Base-by-base conservation (phyloP, 1,139 yeast species). In the Lodderomyces theae region DNA sequence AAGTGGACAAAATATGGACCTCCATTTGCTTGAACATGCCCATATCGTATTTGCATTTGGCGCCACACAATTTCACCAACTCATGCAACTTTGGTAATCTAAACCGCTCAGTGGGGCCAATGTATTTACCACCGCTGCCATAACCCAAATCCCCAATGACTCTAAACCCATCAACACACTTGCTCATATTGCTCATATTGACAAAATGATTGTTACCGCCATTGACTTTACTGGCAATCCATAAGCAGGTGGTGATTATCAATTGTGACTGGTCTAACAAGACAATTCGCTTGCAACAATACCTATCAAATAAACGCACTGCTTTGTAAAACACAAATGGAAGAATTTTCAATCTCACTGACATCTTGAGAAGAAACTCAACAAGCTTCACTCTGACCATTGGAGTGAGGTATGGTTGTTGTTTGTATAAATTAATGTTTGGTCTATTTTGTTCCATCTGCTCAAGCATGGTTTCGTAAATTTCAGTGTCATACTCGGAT, bases 191-290 rank as follows among this genome's bases (percentile, higher is more conserved):
- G 39, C 48, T 54, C 47, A 69, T 68, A 57, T 80, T 79, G 43
- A 79, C 74, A 50, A 80, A 79, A 60, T 81, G 88, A 52, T 80
- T 80, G 56, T 82, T 80, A 25, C 88, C 88, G 35, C 88, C 88
- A 58, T 74, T 77, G 3, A 79, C 64, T 56, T 81, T 81, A 24
- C 82, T 74, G 5, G 83, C 77, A 16, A 81, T 63, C 86, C 86
- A 80, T 30, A 81, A 63, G 55, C 87, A 81, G 16, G 86, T 80
- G 34, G 83, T 77, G 34, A 80, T 74, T 17, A 80, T 82, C 41
- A 81, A 65, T 56, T 80, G 84, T 7, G 79, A 70, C 62, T 80
- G 86, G 45, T 77, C 82, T 46, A 76, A 68, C 37, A 80, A 61
- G 2, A 81, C 82, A 8, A 80, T 73, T 52, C 86, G 64, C 55